Conservation (phyloP, 768 basidiomycete genomes). For the Mycena polygramma region DNA sequence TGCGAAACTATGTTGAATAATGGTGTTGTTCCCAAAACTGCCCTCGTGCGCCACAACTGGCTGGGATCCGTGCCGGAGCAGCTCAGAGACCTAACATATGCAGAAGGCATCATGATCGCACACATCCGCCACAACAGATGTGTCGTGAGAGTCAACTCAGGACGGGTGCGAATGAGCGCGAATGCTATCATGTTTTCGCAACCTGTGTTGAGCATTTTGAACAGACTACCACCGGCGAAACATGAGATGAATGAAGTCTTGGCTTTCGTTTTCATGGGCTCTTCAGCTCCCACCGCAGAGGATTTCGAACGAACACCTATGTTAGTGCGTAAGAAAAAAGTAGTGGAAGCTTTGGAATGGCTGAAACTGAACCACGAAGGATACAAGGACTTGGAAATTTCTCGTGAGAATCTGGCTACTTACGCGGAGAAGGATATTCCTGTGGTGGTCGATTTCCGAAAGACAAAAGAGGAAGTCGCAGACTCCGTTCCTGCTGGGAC, state of each 20-base stretch:
- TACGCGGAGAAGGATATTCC: too few relatives aligned
- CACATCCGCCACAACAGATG: not conserved
- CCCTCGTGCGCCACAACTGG: slow-evolving; percentile 8
- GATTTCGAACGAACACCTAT: slow-evolving; percentile 18
- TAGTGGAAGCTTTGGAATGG: slow-evolving; percentile 28
- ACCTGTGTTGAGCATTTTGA: slow-evolving; percentile 39
- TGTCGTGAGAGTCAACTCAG: not conserved
- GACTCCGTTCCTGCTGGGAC: not conserved
- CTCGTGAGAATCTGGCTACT: slow-evolving; percentile 13
- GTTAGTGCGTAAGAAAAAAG: slow-evolving; percentile 32
- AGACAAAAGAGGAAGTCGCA: slow-evolving; percentile 11
- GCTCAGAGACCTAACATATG: slow-evolving; percentile 6
- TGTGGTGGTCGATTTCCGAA: slow-evolving; percentile 28
- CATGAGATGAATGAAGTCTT: slow-evolving; percentile 39
- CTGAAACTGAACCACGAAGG: slow-evolving; percentile 31
- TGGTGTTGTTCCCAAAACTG: not conserved
- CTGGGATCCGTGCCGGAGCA: slow-evolving; percentile 11
- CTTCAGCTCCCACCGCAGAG: not conserved
- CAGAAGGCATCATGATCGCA: not conserved
- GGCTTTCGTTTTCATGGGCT: slow-evolving; percentile 24
- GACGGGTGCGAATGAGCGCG: slow-evolving; percentile 9
- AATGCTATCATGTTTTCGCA: slow-evolving; percentile 47
- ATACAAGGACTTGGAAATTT: slow-evolving; percentile 29
- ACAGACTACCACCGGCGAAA: not conserved
- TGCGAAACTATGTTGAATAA: slow-evolving; percentile 7